Evolutionary conservation across 73 alveolate genomes (phyloP).

Genomic region (Paramecium sexaurelia): DNA sequence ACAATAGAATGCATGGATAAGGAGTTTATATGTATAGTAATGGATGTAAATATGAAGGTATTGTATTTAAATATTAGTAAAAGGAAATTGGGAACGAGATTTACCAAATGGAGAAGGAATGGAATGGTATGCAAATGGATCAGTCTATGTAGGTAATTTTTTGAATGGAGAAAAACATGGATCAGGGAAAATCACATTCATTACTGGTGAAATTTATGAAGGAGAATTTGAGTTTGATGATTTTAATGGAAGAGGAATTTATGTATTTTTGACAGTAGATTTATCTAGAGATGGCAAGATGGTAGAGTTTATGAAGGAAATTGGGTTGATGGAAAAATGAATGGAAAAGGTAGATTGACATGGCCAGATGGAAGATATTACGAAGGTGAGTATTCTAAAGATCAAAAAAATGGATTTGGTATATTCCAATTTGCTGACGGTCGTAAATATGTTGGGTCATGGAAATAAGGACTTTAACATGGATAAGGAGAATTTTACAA

Average conservation of each 20-base stretch:
- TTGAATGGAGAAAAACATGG: slow-evolving; percentile 29
- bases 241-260: slow-evolving; percentile 18
- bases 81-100: slow-evolving; percentile 1
- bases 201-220: slow-evolving; percentile 1
- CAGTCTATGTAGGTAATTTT: slow-evolving; percentile 30
- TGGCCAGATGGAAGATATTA: slow-evolving; percentile 76
- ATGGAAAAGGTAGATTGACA: slow-evolving; percentile 77
- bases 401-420: slow-evolving; percentile 72
- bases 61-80: not conserved
- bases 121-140: slow-evolving; percentile 28
- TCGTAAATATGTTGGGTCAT: slow-evolving; percentile 72
- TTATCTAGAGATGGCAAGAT: slow-evolving; percentile 72
- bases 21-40: slow-evolving; percentile 49
- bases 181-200: slow-evolving; percentile 7
- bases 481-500: slow-evolving; percentile 72
- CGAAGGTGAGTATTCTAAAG: slow-evolving; percentile 72
- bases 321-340: slow-evolving; percentile 72
- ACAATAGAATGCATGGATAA: slow-evolving; percentile 73
- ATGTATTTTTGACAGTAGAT: slow-evolving; percentile 34
- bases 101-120: slow-evolving; percentile 23
- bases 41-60: slow-evolving; percentile 55
- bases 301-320: slow-evolving; percentile 77
- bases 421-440: slow-evolving; percentile 75
- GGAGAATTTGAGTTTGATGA: slow-evolving; percentile 27
- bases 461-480: slow-evolving; percentile 78